Conservation (phyloP, 2,329 filamentous ascomycete species). For the Pseudogymnoascus sp. region DNA sequence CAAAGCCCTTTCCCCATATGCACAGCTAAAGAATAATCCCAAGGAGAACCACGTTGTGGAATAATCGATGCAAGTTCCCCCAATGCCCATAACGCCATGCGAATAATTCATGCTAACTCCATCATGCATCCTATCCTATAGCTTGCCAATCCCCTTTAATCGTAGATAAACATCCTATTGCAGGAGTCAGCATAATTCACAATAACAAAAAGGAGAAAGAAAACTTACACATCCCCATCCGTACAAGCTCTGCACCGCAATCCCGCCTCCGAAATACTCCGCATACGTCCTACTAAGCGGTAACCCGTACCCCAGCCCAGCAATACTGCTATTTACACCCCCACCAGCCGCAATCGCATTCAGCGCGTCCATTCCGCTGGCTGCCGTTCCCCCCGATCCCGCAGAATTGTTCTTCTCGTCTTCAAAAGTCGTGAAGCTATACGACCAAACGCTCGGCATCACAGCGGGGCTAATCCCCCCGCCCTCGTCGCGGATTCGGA, state of each 20-base stretch:
- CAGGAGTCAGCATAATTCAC: too few species aligned
- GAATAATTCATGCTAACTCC: background rate
- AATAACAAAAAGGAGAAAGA: too few species aligned
- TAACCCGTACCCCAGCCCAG: constrained; percentile 85
- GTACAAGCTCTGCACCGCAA: constrained; percentile 89
- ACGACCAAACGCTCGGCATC: constrained; percentile 85
- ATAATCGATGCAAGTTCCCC: background rate
- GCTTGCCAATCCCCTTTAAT: constrained; percentile 51
- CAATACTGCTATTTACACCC: constrained; percentile 73
- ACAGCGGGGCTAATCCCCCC: constrained; percentile 84
- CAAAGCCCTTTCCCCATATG: background rate
- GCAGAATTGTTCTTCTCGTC: constrained; percentile 43
- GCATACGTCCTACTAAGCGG: constrained; percentile 89
- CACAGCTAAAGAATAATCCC: background rate
- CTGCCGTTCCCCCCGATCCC: constrained; percentile 34
- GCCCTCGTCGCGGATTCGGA: constrained; percentile 90
- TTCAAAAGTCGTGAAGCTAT: constrained; percentile 92
- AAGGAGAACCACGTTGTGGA: background rate
- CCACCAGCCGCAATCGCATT: constrained; percentile 63
- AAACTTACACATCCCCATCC: constrained; percentile 60
- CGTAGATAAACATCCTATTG: constrained; percentile 51
- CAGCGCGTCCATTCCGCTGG: constrained; percentile 56
- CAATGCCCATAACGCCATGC: background rate
- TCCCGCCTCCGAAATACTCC: constrained; percentile 95
- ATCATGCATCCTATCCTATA: background rate